Evolutionary conservation across 169 alveolate genomes (phyloP), one percentile per base, ranked within the genome.

Genomic region (Babesia ovata): DNA sequence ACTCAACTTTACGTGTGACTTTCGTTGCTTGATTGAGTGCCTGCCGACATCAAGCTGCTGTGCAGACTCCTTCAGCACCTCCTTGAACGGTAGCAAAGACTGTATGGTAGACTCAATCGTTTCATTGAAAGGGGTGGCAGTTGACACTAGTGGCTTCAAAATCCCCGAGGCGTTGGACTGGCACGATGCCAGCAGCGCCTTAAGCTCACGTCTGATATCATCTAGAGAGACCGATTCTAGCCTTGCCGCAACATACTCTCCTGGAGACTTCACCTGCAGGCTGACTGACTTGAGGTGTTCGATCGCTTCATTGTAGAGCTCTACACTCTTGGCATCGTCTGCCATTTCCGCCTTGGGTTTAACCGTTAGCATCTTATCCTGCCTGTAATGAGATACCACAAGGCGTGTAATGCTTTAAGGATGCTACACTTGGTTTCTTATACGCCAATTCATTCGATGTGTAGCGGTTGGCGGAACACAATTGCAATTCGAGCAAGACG

Each of bases 81-180:
- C 83, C 72, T 72, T 70, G n/a, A 81, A 26, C 14, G 90, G 85
- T 59, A 44, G 44, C 46, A 83, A 17, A 26, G 85, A 46, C 76
- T 63, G 42, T 53, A 75, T 75, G 28, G 74, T 73, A 24, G 73
- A 57, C 86, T 83, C 75, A 10, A 75, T 57, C 10, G 58, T 73
- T 17, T 73, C 90, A 49, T 83, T 69, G 83, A 46, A 63, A 3
- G 82, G 58, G 0, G 75, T 24, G 17, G 88, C 88, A 7, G 53
- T 52, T 2, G 78, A 28, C 12, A 83, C 67, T 11, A 70, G 75
- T 22, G 90, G 46, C 48, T 62, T 59, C 49, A 83, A 63, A 13
- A 83, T 59, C 21, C 67, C 75, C 11, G 90, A 75, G 2, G 83
- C 83, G 56, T 67, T 88, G 14, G 85, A 74, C 52, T 83, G 78